Evolutionary conservation across 1,284 basidiomycete species (phyloP).

Genomic region (Rhodotorula sp.): DNA sequence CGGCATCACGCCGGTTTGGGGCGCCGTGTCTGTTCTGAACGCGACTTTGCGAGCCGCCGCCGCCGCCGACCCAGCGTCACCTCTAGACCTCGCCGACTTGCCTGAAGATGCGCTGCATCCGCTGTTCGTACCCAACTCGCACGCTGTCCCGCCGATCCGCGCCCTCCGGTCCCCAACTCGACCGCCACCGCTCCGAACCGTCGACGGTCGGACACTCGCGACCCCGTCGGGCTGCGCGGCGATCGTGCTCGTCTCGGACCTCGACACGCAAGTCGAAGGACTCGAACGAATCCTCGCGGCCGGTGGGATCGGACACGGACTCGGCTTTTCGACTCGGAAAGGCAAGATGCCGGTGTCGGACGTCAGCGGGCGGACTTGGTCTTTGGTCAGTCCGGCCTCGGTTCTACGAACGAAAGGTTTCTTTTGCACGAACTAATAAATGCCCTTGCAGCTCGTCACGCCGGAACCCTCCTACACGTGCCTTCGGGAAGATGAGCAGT

Average conservation of each 20-base stretch:
- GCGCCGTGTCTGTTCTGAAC: slow-evolving; percentile 25
- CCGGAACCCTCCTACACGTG: slow-evolving; percentile 42
- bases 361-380: slow-evolving; percentile 54
- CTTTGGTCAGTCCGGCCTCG: slow-evolving; percentile 54
- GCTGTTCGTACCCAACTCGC: slow-evolving; percentile 50
- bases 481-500: slow-evolving; percentile 42
- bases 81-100: neutral
- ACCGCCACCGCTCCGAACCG: slow-evolving; percentile 23
- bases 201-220: neutral
- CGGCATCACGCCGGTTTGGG: slow-evolving; percentile 29
- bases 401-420: slow-evolving; percentile 50
- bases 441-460: slow-evolving; percentile 10
- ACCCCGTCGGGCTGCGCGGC: slow-evolving; percentile 44
- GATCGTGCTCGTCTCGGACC: slow-evolving; percentile 59
- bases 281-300: slow-evolving; percentile 57
- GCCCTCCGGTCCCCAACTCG: slow-evolving; percentile 43
- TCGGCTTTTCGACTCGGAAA: neutral
- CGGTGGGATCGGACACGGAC: slow-evolving; percentile 52
- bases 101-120: slow-evolving; percentile 5
- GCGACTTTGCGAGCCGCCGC: slow-evolving; percentile 11
- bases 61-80: neutral
- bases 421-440: neutral
- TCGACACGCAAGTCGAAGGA: slow-evolving; percentile 62
- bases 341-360: slow-evolving; percentile 53
- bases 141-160: slow-evolving; percentile 62